phyloP scores from a whole-genome alignment of 1,139 yeast species.

The Debaryomyces fabryi region DNA sequence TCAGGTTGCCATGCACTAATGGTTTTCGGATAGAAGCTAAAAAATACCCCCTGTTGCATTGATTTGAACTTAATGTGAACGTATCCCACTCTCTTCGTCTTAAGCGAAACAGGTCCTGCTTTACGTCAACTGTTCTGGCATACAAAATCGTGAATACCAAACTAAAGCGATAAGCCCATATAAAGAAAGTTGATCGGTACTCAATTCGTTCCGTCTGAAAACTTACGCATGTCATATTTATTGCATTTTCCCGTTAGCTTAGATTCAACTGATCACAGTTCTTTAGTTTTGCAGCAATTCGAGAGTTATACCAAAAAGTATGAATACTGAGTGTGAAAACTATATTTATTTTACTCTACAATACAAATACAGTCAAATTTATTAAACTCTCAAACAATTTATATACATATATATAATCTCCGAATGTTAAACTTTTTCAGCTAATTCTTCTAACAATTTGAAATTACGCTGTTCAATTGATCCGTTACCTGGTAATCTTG shows the following conservation, averaged over 20 bases:
- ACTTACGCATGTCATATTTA: not conserved
- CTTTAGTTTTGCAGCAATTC: no score
- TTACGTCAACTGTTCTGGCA: not conserved
- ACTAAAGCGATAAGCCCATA: not conserved
- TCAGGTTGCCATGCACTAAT: not conserved
- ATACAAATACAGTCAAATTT: slow-evolving; percentile 6
- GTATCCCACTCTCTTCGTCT: not conserved
- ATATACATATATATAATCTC: not conserved
- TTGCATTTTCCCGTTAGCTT: no score
- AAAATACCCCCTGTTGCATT: not conserved
- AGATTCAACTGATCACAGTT: no score
- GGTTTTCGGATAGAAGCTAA: not conserved
- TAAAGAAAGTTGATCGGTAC: not conserved
- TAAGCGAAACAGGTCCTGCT: not conserved
- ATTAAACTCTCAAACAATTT: not conserved
- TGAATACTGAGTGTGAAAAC: no score
- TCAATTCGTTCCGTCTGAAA: not conserved
- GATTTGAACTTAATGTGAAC: not conserved
- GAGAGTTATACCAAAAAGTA: no score
- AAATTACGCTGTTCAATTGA: slow-evolving; percentile 84
- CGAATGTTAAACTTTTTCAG: slow-evolving; percentile 50
- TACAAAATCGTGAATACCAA: not conserved
- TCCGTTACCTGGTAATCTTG: slow-evolving; percentile 92
- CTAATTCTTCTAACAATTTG: slow-evolving; percentile 71
- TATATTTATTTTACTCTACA: not conserved